Conservation (phyloP, 2,329 filamentous ascomycete genomes). For the Graphilbum sp. region DNA sequence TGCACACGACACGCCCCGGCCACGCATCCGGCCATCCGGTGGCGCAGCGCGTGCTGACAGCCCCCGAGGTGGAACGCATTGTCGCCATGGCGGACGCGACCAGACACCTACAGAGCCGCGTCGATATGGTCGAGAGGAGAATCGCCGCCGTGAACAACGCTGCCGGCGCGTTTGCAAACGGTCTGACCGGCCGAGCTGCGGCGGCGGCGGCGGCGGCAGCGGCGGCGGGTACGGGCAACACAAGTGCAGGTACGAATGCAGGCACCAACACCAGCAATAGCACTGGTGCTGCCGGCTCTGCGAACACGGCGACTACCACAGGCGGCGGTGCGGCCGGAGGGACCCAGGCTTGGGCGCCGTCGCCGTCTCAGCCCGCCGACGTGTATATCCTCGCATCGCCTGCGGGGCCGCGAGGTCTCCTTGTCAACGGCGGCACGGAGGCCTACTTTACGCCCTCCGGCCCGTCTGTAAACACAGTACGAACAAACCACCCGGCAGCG, state of each 20-base stretch:
- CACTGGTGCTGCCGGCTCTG: too few relatives aligned
- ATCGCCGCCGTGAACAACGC: too few relatives aligned
- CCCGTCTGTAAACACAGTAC: not conserved
- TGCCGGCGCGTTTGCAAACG: too few relatives aligned
- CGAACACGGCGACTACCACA: too few relatives aligned
- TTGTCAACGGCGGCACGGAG: constrained; percentile 34
- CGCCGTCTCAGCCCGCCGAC: constrained; percentile 21
- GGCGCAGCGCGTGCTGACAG: not conserved
- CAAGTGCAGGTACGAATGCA: too few relatives aligned
- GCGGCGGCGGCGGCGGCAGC: too few relatives aligned
- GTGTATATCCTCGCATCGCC: constrained; percentile 47
- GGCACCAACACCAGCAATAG: too few relatives aligned
- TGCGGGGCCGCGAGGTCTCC: constrained; percentile 38
- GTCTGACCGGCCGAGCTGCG: too few relatives aligned
- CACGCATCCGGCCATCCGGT: not conserved
- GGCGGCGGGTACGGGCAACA: too few relatives aligned
- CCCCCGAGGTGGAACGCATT: not conserved
- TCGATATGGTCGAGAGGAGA: too few relatives aligned
- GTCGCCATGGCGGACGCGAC: not conserved
- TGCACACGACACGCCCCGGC: not conserved
- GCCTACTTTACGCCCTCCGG: constrained; percentile 20
- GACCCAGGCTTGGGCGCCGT: constrained; percentile 7
- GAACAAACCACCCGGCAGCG: not conserved
- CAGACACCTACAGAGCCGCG: not conserved
- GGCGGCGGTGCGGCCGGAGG: too few relatives aligned